Evolutionary conservation across 495 filamentous ascomycete genomes (phyloP).

Genomic region (Chaetomium tenue): DNA sequence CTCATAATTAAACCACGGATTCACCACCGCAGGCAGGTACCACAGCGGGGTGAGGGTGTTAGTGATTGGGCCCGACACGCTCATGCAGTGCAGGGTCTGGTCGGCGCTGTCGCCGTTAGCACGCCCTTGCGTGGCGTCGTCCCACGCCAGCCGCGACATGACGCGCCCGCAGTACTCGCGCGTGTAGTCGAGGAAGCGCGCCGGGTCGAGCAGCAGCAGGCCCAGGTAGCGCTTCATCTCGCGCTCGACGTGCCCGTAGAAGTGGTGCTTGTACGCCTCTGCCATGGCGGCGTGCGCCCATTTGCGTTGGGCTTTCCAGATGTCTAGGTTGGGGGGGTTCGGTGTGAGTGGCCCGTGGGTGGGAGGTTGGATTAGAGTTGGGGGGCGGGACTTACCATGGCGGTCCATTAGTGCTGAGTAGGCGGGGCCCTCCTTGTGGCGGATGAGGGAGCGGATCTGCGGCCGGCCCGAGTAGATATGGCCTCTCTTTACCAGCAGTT

Average conservation of each 20-base stretch:
- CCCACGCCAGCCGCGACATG: constrained; percentile 50
- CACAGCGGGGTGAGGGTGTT: constrained; percentile 50
- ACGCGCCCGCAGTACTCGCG: constrained; percentile 49
- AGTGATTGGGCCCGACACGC: constrained; percentile 48
- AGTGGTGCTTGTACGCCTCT: constrained; percentile 47
- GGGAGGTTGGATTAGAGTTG: neutral
- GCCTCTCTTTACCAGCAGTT: constrained; percentile 54
- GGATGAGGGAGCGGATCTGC: constrained; percentile 48
- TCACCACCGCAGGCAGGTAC: constrained; percentile 40
- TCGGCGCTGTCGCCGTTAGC: constrained; percentile 47
- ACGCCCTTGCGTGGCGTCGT: constrained; percentile 45
- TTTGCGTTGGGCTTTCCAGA: constrained; percentile 48
- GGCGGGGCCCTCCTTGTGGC: constrained; percentile 48
- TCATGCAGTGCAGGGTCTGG: constrained; percentile 49
- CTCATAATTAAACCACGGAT: constrained; percentile 50
- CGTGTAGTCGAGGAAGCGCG: constrained; percentile 45
- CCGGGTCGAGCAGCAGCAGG: constrained; percentile 45
- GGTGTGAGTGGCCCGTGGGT: neutral
- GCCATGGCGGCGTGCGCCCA: constrained; percentile 51
- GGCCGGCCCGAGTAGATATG: constrained; percentile 54
- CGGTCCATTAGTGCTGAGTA: constrained; percentile 52
- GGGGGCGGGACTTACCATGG: constrained; percentile 37
- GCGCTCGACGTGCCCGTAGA: constrained; percentile 49
- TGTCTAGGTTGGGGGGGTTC: constrained; percentile 31
- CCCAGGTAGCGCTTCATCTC: constrained; percentile 47